These are phyloP conservation scores for Linum usitatissimum DNA, from an alignment of 345 rosid species.

Conservation along the genomic window DNA sequence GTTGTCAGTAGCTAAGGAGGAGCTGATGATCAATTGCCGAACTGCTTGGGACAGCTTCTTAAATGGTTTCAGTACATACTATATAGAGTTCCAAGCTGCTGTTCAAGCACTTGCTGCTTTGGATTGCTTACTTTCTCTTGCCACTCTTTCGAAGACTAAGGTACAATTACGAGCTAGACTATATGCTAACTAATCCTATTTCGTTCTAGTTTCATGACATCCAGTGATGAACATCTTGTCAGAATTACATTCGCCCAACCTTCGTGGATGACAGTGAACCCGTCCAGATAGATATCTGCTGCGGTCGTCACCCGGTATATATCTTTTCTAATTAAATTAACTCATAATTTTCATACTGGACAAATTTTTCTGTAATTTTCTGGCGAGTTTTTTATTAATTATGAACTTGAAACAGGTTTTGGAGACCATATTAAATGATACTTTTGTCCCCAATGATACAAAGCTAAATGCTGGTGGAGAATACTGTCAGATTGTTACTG, in stretches of 20 bases:
- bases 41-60: slow-evolving; percentile 79
- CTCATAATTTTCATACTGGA: not conserved
- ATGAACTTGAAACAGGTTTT: slow-evolving; percentile 45
- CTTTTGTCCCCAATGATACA: slow-evolving; percentile 85
- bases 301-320: slow-evolving; percentile 91
- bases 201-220: slow-evolving; percentile 10
- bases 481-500: slow-evolving; percentile 81
- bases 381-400: slow-evolving; percentile 1
- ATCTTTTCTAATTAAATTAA: not conserved
- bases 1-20: slow-evolving; percentile 67
- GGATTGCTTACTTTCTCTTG: slow-evolving; percentile 85
- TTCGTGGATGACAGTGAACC: slow-evolving; percentile 59
- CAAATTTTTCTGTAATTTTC: not conserved
- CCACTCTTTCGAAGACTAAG: slow-evolving; percentile 74
- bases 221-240: slow-evolving; percentile 14
- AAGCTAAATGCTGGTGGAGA: slow-evolving; percentile 51
- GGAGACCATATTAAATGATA: slow-evolving; percentile 62
- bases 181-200: slow-evolving; percentile 3
- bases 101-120: slow-evolving; percentile 77
- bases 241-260: slow-evolving; percentile 65
- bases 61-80: slow-evolving; percentile 46
- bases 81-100: slow-evolving; percentile 64
- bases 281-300: slow-evolving; percentile 53
- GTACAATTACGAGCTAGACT: slow-evolving; percentile 18
- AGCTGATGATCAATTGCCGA: slow-evolving; percentile 50